phyloP scores from a whole-genome alignment of 495 filamentous ascomycete genomes.

The Ramalina intermedia region DNA sequence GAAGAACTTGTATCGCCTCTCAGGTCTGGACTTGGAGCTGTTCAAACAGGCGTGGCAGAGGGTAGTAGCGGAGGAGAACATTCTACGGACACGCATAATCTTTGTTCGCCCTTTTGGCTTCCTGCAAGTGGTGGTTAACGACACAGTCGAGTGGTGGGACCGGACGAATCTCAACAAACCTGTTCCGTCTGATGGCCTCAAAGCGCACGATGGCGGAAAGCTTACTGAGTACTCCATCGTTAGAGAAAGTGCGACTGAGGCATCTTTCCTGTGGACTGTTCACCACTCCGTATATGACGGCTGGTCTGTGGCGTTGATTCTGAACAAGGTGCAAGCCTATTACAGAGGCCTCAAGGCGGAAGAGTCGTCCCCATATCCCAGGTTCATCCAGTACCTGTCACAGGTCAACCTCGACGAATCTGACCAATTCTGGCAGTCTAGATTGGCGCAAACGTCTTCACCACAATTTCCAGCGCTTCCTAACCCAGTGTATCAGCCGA shows the following conservation, averaged over 20 bases:
- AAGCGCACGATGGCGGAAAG: slow-evolving; percentile 23
- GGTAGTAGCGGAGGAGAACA: slow-evolving; percentile 14
- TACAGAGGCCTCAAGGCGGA: slow-evolving; percentile 16
- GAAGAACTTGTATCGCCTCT: slow-evolving; percentile 29
- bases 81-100: slow-evolving; percentile 30
- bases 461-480: slow-evolving; percentile 45
- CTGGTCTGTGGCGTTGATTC: slow-evolving; percentile 44
- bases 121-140: slow-evolving; percentile 34
- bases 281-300: slow-evolving; percentile 60
- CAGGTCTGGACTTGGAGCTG: slow-evolving; percentile 23
- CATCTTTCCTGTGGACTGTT: slow-evolving; percentile 44
- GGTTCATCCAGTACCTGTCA: slow-evolving; percentile 30
- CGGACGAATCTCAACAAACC: background rate
- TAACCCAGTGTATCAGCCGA: slow-evolving; percentile 37
- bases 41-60: slow-evolving; percentile 35
- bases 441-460: slow-evolving; percentile 35
- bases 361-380: slow-evolving; percentile 18
- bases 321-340: slow-evolving; percentile 35
- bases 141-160: slow-evolving; percentile 15
- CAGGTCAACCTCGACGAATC: slow-evolving; percentile 23
- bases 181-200: background rate
- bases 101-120: slow-evolving; percentile 28
- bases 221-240: slow-evolving; percentile 42
- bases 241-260: slow-evolving; percentile 19
- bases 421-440: slow-evolving; percentile 30